These are phyloP conservation scores for Pelargonium exstipulatum DNA, from an alignment of 441 rosid species.

Conservation along the genomic window DNA sequence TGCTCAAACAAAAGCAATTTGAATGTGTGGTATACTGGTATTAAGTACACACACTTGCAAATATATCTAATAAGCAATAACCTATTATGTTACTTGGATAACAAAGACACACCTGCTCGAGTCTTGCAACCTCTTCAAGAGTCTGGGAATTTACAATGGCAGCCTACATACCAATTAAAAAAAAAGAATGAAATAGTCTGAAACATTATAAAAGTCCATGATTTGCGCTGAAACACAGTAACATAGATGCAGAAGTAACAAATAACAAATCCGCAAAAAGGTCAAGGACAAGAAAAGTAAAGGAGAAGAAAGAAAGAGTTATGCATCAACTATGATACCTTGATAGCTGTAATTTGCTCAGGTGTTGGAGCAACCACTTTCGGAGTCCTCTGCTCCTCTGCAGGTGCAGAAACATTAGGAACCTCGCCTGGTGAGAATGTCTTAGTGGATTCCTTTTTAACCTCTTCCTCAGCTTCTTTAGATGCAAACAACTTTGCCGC, in stretches of 20 bases:
- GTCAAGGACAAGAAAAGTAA: not conserved
- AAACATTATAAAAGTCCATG: not conserved
- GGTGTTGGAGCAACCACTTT: conserved; percentile 86
- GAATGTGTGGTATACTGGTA: conserved; percentile 18
- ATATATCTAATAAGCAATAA: too few species aligned
- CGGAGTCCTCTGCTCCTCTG: conserved; percentile 49
- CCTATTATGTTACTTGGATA: conserved; percentile 11
- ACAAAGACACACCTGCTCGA: conserved; percentile 58
- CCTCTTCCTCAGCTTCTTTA: conserved; percentile 84
- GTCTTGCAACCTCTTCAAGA: conserved; percentile 96
- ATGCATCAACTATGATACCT: conserved; percentile 44
- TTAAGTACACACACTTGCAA: conserved; percentile 15
- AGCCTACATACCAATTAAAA: conserved; percentile 52
- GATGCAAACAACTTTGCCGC: conserved; percentile 75
- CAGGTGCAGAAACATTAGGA: conserved; percentile 44
- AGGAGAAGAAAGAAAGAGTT: not conserved
- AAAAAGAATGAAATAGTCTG: conserved; percentile 13
- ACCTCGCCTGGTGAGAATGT: conserved; percentile 51
- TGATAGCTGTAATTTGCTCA: conserved; percentile 88
- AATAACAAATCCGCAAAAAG: not conserved
- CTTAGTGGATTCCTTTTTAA: conserved; percentile 51
- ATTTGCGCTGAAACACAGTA: too few species aligned
- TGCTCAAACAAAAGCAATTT: conserved; percentile 32
- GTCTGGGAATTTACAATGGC: conserved; percentile 98
- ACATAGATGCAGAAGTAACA: not conserved